These are phyloP conservation scores for Neoconidiobolus thromboides DNA, from an alignment of 371 early-diverging fungal species.

Conservation along the genomic window DNA sequence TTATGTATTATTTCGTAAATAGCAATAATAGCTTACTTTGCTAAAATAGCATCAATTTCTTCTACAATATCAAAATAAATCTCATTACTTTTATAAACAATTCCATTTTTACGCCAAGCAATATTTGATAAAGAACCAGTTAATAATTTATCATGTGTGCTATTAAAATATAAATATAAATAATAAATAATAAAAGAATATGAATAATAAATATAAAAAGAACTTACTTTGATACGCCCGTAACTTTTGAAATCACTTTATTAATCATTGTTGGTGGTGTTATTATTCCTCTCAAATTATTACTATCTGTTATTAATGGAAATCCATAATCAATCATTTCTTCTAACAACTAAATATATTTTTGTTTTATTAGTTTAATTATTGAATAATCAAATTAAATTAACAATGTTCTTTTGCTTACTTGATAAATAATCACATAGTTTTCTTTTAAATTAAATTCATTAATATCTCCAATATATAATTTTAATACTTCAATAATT, in stretches of 20 bases:
- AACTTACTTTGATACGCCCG: constrained; percentile 35
- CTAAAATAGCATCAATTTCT: constrained; percentile 66
- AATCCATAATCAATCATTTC: constrained; percentile 86
- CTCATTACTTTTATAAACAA: constrained; percentile 79
- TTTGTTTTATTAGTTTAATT: not conserved
- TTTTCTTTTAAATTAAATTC: constrained; percentile 73
- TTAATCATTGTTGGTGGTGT: constrained; percentile 72
- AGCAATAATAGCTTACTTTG: constrained; percentile 21
- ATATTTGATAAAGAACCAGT: constrained; percentile 37
- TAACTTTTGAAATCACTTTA: constrained; percentile 67
- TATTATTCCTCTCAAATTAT: constrained; percentile 65
- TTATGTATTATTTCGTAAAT: not conserved
- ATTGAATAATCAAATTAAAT: not conserved
- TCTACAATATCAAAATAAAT: constrained; percentile 83
- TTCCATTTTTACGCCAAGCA: constrained; percentile 72
- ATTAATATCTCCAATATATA: constrained; percentile 64
- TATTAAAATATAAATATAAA: constrained; percentile 3
- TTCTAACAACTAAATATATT: constrained; percentile 42
- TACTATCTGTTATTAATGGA: constrained; percentile 70
- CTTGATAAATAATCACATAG: constrained; percentile 81
- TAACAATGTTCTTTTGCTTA: constrained; percentile 6
- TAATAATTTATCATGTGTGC: constrained; percentile 11
- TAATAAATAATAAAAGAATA: not conserved
- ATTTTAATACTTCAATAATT: constrained; percentile 51
- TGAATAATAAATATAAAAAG: not conserved